Evolutionary conservation across 805 yeast genomes (phyloP).

Genomic region (Wilhelminamyces savonicus): DNA sequence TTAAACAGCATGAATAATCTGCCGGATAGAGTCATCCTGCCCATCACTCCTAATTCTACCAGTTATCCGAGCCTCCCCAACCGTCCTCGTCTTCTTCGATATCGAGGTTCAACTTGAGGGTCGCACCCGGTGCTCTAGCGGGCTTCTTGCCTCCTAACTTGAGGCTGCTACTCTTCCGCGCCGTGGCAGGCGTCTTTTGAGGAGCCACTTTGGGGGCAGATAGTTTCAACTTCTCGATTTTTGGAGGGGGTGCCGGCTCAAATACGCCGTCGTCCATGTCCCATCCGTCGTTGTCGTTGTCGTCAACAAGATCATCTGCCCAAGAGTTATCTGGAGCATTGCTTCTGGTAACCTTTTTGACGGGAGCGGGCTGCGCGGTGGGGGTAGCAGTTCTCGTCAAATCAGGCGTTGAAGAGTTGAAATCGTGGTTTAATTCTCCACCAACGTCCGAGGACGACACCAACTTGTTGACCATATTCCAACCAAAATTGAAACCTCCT

Average conservation of each 20-base stretch:
- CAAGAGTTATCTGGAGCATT: constrained; percentile 1
- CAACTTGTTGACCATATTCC: constrained; percentile 31
- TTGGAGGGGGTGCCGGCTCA: constrained; percentile 4
- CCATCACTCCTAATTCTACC: too few species aligned
- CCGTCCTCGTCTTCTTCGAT: constrained; percentile 21
- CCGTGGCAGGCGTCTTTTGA: constrained; percentile 1
- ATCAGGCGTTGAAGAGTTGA: constrained; percentile 33
- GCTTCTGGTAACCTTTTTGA: not conserved
- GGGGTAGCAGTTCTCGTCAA: constrained; percentile 24
- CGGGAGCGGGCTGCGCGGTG: constrained; percentile 4
- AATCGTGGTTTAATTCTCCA: constrained; percentile 30
- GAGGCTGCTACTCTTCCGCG: constrained; percentile 11
- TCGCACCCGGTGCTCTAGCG: constrained; percentile 13
- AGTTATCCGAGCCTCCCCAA: constrained; percentile 19
- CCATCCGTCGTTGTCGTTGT: constrained; percentile 18
- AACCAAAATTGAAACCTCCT: constrained; percentile 21
- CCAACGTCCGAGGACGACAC: constrained; percentile 22
- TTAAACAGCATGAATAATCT: too few species aligned
- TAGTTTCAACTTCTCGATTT: constrained; percentile 1
- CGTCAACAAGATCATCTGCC: constrained; percentile 12
- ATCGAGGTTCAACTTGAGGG: constrained; percentile 17
- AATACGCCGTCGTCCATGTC: constrained; percentile 5
- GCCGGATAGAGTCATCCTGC: too few species aligned
- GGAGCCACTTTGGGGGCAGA: constrained; percentile 1
- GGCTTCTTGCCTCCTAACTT: constrained; percentile 15